These are phyloP conservation scores for Marchantia paleacea DNA, from an alignment of 225 moss, liverwort and hornwort genomes.

Conservation along the genomic window DNA sequence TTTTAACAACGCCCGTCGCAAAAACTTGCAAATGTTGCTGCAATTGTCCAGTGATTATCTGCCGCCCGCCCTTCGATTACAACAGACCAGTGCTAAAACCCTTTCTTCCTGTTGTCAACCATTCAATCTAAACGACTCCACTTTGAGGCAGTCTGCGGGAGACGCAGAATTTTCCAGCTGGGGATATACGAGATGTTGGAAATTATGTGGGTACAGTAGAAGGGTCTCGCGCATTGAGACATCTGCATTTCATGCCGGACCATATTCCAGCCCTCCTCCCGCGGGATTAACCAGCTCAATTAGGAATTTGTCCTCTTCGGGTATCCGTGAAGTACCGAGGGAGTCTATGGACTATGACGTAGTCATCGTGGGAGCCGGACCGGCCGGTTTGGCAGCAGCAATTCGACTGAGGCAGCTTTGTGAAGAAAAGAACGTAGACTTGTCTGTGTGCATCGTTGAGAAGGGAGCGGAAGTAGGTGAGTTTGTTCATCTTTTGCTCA, in stretches of 20 bases:
- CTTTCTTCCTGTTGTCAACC: neutral
- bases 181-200: neutral
- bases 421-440: conserved; percentile 52
- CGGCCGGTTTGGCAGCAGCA: conserved; percentile 72
- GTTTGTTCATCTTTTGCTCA: conserved; percentile 25
- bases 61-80: neutral
- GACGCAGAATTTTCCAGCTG: neutral
- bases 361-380: conserved; percentile 88
- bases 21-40: conserved; percentile 4
- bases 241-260: neutral
- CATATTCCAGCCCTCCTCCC: neutral
- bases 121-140: neutral
- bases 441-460: conserved; percentile 75
- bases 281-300: neutral
- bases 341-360: conserved; percentile 84
- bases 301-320: conserved; percentile 34
- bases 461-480: conserved; percentile 82
- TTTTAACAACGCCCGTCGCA: neutral
- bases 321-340: conserved; percentile 37
- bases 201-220: neutral
- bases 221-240: neutral
- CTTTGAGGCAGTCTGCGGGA: neutral
- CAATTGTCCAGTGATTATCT: neutral
- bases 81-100: neutral
- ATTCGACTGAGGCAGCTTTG: conserved; percentile 80